Evolutionary conservation across 495 filamentous ascomycete genomes (phyloP).

Genomic region (Tuber microsphaerosporum): DNA sequence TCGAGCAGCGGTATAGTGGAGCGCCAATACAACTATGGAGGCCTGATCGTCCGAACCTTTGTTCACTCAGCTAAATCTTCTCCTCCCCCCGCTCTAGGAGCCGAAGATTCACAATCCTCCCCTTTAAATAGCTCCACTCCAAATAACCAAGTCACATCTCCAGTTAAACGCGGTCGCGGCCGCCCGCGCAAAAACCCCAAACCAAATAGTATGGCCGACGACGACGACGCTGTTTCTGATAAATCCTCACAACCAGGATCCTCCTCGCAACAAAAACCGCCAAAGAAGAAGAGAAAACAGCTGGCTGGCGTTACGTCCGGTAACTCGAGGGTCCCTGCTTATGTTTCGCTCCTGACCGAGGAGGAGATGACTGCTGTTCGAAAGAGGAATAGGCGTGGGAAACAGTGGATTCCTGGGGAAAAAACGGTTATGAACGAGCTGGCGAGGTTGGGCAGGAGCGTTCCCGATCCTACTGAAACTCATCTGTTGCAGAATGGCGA

Average conservation of each 20-base stretch:
- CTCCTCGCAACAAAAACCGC: neutral
- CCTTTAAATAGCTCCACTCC: neutral
- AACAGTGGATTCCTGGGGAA: conserved; percentile 18
- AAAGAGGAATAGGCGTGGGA: conserved; percentile 7
- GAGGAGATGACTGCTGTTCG: conserved; percentile 15
- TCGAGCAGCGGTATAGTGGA: conserved; percentile 17
- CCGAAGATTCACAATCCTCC: conserved; percentile 1
- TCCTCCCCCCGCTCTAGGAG: neutral
- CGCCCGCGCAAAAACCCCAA: neutral
- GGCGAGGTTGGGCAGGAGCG: conserved; percentile 4
- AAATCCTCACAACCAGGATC: neutral
- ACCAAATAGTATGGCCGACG: neutral
- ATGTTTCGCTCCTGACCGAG: conserved; percentile 1
- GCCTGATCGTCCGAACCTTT: conserved; percentile 31
- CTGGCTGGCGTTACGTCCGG: neutral
- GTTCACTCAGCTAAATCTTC: conserved; percentile 11
- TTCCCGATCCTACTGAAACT: neutral
- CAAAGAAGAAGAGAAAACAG: neutral
- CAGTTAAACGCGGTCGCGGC: conserved; percentile 1
- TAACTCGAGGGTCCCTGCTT: conserved; percentile 6
- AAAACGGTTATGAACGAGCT: conserved; percentile 16
- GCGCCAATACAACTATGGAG: conserved; percentile 29
- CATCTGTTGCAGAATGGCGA: neutral
- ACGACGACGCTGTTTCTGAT: neutral
- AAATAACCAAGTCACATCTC: neutral